Evolutionary conservation across 306 rosid genomes (phyloP), one percentile per base, ranked within the genome.

Genomic region (Fragaria vesca): DNA sequence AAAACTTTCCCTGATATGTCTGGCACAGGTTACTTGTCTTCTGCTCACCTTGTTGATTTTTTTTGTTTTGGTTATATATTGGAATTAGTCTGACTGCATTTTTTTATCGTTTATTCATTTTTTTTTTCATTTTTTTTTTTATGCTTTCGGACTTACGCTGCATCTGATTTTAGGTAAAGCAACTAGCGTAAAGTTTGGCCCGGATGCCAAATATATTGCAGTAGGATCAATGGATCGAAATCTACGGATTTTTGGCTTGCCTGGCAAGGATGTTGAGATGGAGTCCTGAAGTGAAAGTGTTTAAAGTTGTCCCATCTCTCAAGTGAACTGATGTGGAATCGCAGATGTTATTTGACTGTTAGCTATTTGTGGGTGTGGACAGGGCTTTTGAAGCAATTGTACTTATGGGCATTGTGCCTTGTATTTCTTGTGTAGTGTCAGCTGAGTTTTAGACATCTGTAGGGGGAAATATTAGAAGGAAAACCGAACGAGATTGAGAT

Each of bases 191-290:
- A 93, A 91, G 69, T 96, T 93, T 76, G 99, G 99, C 17, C 86
- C 87, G 1, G 99, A 96, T 83, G 93, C 99, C 30, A 93, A 88
- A 81, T 91, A 91, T 66, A n/a, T 96, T 20, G 93, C 96, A 5
- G 97, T 84, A 4, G 99, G 98, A 72, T 96, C 99, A 43, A 89
- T 93, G 96, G 99, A 96, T 83, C 85, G 98, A 69, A 96, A 96
- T 87, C 98, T 96, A 58, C 87, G 99, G 46, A 83, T 96, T 73
- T 96, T 96, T 21, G 97, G 99, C 57, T 82, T 88, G 68, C 98
- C 98, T 0, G 78, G 74, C 11, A 93, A 83, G 54, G 94, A 83
- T 58, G 83, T 81, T 21, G 67, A 87, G 12, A 55, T 83, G 10
- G 94, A 93, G 81, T 75, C 89, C 63, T 91, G 24, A 77, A 73